These are phyloP conservation scores for Lathyrus sativus DNA, from an alignment of 306 rosid genomes.

Conservation along the genomic window DNA sequence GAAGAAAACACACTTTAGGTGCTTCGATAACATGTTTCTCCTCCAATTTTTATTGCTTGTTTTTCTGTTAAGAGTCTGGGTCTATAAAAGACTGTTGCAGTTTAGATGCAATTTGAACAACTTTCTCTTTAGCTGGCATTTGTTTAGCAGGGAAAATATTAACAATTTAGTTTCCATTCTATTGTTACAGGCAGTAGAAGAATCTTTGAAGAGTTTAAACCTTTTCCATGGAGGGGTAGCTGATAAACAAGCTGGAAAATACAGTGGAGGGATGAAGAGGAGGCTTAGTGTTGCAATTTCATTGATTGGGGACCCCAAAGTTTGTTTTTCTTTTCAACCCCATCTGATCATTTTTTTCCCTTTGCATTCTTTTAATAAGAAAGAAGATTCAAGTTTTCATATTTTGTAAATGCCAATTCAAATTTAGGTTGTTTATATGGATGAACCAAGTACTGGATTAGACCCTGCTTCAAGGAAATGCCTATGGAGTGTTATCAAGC, in stretches of 20 bases:
- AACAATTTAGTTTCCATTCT: conserved; percentile 14
- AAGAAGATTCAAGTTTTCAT: conserved; percentile 21
- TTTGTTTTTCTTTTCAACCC: conserved; percentile 41
- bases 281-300: conserved; percentile 91
- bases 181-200: conserved; percentile 79
- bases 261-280: conserved; percentile 94
- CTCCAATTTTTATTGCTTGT: neutral
- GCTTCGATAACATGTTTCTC: neutral
- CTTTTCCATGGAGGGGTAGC: conserved; percentile 77
- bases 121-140: neutral
- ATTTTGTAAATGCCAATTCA: conserved; percentile 5
- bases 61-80: neutral
- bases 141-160: neutral
- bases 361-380: neutral
- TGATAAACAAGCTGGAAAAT: conserved; percentile 70
- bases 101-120: neutral
- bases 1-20: neutral
- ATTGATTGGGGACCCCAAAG: conserved; percentile 81
- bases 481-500: conserved; percentile 77
- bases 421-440: conserved; percentile 88
- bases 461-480: conserved; percentile 88
- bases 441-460: conserved; percentile 88
- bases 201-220: conserved; percentile 73
- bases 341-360: neutral
- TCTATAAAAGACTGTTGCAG: neutral